phyloP scores from a whole-genome alignment of 805 yeast genomes.

The Debaryomyces castellii region DNA sequence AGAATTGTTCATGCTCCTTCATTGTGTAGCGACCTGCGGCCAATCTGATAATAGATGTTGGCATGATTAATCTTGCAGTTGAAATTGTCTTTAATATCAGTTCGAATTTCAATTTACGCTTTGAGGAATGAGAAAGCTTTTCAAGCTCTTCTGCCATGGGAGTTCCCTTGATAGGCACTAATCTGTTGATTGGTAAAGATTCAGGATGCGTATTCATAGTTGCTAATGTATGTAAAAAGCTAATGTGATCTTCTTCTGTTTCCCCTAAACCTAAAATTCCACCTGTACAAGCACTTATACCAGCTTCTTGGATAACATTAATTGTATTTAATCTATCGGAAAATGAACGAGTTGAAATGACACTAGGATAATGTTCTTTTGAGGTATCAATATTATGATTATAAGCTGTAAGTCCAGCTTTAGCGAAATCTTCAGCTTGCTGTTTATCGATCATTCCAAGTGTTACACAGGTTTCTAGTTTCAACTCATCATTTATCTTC shows the following conservation, averaged over 20 bases:
- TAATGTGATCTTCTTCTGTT: slow-evolving; percentile 66
- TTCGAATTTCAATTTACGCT: slow-evolving; percentile 54
- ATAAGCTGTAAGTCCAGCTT: slow-evolving; percentile 78
- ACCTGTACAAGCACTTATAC: slow-evolving; percentile 72
- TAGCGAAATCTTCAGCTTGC: slow-evolving; percentile 59
- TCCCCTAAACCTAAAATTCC: slow-evolving; percentile 82
- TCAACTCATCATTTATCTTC: slow-evolving; percentile 56
- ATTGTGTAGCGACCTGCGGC: slow-evolving; percentile 83
- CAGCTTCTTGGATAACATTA: slow-evolving; percentile 59
- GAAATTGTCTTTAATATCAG: slow-evolving; percentile 68
- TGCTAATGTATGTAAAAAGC: slow-evolving; percentile 64
- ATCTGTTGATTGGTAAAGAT: slow-evolving; percentile 74
- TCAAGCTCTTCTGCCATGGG: slow-evolving; percentile 61
- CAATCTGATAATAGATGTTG: slow-evolving; percentile 63
- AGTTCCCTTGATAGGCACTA: slow-evolving; percentile 79
- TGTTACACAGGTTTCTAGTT: slow-evolving; percentile 79
- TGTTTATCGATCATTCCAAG: slow-evolving; percentile 70
- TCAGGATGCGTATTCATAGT: slow-evolving; percentile 76
- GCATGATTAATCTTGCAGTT: slow-evolving; percentile 76
- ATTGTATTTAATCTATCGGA: slow-evolving; percentile 73
- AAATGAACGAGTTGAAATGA: slow-evolving; percentile 65
- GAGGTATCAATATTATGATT: slow-evolving; percentile 82
- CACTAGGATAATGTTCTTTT: slow-evolving; percentile 71
- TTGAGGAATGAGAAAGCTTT: slow-evolving; percentile 29
- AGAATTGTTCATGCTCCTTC: slow-evolving; percentile 72